A percentile compares a stretch with the other conserved stretches of the same genome.
These are phyloP conservation scores for Leccinum variabile DNA, from an alignment of 1,284 basidiomycete species.

Conservation along the genomic window DNA sequence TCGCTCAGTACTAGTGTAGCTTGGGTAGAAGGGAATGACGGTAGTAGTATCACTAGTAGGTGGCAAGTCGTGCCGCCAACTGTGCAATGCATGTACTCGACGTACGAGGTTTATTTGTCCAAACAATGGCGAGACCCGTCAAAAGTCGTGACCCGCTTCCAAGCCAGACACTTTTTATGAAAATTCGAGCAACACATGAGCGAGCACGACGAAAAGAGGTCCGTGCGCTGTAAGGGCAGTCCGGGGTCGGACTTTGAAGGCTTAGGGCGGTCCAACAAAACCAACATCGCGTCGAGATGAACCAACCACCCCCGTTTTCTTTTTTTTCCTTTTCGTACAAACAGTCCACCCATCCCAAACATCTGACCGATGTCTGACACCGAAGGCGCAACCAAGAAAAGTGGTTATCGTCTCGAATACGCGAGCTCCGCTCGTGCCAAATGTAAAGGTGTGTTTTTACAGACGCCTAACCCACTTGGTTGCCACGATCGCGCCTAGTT, in stretches of 20 bases:
- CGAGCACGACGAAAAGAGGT: slow-evolving; percentile 34
- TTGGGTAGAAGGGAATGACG: neutral
- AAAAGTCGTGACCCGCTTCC: slow-evolving; percentile 13
- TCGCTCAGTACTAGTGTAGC: neutral
- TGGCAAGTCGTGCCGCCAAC: slow-evolving; percentile 1
- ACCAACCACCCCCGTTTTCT: slow-evolving; percentile 35
- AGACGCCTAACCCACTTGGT: slow-evolving; percentile 11
- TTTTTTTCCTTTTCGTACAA: slow-evolving; percentile 21
- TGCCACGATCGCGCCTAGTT: slow-evolving; percentile 17
- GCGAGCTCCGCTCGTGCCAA: slow-evolving; percentile 65
- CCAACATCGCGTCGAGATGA: slow-evolving; percentile 41
- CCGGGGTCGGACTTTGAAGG: slow-evolving; percentile 39
- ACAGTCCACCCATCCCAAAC: slow-evolving; percentile 16
- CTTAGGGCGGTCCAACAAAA: slow-evolving; percentile 40
- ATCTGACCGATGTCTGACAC: slow-evolving; percentile 54
- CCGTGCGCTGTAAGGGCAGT: slow-evolving; percentile 35
- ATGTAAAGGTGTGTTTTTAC: slow-evolving; percentile 70
- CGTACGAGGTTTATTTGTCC: slow-evolving; percentile 29
- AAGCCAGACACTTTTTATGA: slow-evolving; percentile 13
- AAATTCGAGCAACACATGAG: slow-evolving; percentile 24
- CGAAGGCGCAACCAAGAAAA: slow-evolving; percentile 46
- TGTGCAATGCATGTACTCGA: neutral
- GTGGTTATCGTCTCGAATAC: slow-evolving; percentile 80
- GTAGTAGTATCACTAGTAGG: neutral
- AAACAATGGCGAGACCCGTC: slow-evolving; percentile 26